These are phyloP conservation scores for Hypoxylon fuscum DNA, from an alignment of 495 filamentous ascomycete species.

Conservation along the genomic window DNA sequence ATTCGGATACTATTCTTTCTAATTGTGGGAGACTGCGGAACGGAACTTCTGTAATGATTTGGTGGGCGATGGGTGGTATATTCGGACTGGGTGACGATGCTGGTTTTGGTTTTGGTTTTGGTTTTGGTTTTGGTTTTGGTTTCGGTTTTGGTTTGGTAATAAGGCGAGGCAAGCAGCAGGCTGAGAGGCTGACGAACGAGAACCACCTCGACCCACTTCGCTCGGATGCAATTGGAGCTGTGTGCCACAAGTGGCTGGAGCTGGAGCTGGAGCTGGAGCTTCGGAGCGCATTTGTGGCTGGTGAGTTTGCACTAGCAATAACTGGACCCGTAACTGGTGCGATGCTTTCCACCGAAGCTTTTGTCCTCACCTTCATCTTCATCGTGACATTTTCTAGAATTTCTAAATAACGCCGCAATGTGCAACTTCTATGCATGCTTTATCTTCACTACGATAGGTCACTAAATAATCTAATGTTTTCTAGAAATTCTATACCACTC, in stretches of 20 bases:
- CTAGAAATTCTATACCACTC: background rate
- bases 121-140: too few species aligned
- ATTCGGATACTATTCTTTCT: constrained; percentile 9
- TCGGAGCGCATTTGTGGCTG: too few species aligned
- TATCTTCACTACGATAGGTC: background rate
- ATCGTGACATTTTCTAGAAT: too few species aligned
- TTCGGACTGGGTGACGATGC: background rate
- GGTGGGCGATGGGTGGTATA: background rate
- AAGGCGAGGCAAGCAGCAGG: constrained; percentile 47
- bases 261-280: too few species aligned
- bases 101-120: too few species aligned
- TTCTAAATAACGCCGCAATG: too few species aligned
- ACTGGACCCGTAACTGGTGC: too few species aligned
- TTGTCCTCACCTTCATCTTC: too few species aligned
- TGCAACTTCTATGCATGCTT: too few species aligned
- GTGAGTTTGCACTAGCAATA: too few species aligned
- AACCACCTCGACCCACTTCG: constrained; percentile 35
- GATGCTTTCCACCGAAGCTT: too few species aligned
- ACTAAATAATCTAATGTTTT: background rate
- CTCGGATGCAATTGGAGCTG: constrained; percentile 7
- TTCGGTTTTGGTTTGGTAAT: constrained; percentile 30
- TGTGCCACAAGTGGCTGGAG: constrained; percentile 31
- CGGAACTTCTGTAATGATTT: background rate
- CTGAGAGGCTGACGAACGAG: constrained; percentile 56
- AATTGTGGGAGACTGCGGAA: background rate